Evolutionary conservation across 1,284 basidiomycete species (phyloP).

Genomic region (Hemileia vastatrix): DNA sequence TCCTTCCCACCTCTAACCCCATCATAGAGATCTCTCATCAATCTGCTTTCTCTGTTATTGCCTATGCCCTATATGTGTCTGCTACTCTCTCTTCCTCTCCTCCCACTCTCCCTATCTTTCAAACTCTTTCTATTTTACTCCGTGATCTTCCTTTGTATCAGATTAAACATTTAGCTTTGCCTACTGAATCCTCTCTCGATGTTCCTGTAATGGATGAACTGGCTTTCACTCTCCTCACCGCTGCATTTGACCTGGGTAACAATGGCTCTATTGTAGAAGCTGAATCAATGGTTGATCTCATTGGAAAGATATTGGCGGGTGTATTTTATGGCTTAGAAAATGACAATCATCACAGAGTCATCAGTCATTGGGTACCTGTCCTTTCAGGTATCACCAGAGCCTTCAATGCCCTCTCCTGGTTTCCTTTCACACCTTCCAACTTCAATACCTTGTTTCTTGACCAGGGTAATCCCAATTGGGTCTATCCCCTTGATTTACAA

Average conservation of each 20-base stretch:
- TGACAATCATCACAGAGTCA: slow-evolving; percentile 3
- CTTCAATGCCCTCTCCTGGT: slow-evolving; percentile 6
- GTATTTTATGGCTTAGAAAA: neutral
- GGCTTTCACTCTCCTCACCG: slow-evolving; percentile 12
- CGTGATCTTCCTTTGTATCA: slow-evolving; percentile 2
- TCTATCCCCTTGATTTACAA: no score
- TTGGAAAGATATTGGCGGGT: slow-evolving; percentile 3
- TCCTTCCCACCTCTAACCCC: no score
- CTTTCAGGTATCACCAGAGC: slow-evolving; percentile 17
- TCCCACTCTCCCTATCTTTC: no score
- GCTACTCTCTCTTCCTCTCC: no score
- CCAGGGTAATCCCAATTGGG: no score
- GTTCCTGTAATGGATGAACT: slow-evolving; percentile 19
- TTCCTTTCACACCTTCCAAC: slow-evolving; percentile 10
- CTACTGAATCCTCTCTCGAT: slow-evolving; percentile 14
- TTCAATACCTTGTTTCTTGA: slow-evolving; percentile 12
- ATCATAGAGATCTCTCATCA: slow-evolving; percentile 11
- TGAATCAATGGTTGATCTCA: slow-evolving; percentile 5
- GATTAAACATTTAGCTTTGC: slow-evolving; percentile 7
- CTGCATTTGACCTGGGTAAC: slow-evolving; percentile 9
- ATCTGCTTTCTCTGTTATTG: slow-evolving; percentile 15
- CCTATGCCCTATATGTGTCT: slow-evolving; percentile 19
- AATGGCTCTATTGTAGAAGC: neutral
- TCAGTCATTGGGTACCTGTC: slow-evolving; percentile 19
- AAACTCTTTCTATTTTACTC: slow-evolving; percentile 9